Conservation (phyloP, 2,329 filamentous ascomycete species). For the Pseudohalonectria lignicola region DNA sequence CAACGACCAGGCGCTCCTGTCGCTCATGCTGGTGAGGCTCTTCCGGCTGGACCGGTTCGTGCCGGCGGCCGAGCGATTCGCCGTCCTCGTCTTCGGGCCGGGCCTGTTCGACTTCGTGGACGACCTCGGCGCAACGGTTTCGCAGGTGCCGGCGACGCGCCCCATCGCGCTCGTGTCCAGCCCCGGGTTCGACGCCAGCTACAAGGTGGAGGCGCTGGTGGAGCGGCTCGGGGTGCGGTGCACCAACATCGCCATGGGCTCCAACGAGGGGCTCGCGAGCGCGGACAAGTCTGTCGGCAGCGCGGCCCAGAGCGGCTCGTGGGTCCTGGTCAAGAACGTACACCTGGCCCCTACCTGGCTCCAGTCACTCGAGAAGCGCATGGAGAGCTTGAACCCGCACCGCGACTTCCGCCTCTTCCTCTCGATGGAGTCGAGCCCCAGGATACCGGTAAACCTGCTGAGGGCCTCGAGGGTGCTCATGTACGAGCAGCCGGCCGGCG, state of each 20-base stretch:
- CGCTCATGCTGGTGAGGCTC: constrained; percentile 84
- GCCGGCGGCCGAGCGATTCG: constrained; percentile 84
- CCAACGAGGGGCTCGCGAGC: constrained; percentile 82
- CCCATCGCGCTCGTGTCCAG: constrained; percentile 90
- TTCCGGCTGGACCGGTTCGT: constrained; percentile 95
- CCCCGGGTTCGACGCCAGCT: constrained; percentile 94
- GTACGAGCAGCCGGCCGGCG: constrained; percentile 96
- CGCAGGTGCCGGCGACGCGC: constrained; percentile 70
- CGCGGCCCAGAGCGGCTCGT: constrained; percentile 82
- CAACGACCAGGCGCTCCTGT: constrained; percentile 67
- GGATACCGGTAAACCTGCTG: constrained; percentile 92
- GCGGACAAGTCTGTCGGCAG: constrained; percentile 94
- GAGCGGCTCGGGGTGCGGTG: constrained; percentile 73
- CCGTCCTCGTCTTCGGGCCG: constrained; percentile 72
- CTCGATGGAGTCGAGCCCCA: constrained; percentile 94
- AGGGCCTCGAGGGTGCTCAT: constrained; percentile 89
- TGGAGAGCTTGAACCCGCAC: constrained; percentile 91
- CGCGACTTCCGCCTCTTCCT: constrained; percentile 89
- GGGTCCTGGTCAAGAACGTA: constrained; percentile 98
- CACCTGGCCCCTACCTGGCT: constrained; percentile 94
- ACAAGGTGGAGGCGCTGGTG: constrained; percentile 95
- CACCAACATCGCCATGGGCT: constrained; percentile 98
- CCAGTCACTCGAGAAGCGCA: constrained; percentile 91
- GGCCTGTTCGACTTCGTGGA: constrained; percentile 75
- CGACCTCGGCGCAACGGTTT: constrained; percentile 75